A percentile compares a stretch with the other conserved stretches of the same genome.
Evolutionary conservation across 2,329 filamentous ascomycete species (phyloP).

Genomic region (Rhytidhysteron rufulum): DNA sequence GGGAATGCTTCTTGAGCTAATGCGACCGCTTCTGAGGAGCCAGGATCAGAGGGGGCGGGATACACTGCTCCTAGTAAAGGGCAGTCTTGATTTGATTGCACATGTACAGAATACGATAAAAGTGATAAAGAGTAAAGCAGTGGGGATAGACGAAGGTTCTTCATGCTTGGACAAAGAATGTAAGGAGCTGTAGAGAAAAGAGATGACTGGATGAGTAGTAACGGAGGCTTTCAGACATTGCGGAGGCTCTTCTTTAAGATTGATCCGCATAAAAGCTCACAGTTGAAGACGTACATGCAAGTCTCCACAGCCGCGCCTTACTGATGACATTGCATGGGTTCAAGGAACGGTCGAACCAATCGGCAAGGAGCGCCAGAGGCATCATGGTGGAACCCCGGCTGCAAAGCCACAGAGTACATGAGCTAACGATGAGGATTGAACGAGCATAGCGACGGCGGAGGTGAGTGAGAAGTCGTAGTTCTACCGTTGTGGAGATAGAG

Average conservation of each 20-base stretch:
- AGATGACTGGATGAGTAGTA: too few species aligned
- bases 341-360: neutral
- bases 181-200: neutral
- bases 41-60: conserved; percentile 3
- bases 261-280: too few species aligned
- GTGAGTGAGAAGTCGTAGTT: too few species aligned
- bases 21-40: conserved; percentile 4
- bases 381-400: too few species aligned
- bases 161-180: neutral
- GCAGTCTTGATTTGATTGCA: conserved; percentile 3
- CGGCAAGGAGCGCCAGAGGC: neutral
- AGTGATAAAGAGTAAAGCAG: neutral
- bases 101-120: neutral
- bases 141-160: neutral
- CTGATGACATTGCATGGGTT: neutral
- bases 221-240: neutral
- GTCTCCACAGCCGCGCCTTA: neutral
- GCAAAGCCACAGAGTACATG: too few species aligned
- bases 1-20: conserved; percentile 2
- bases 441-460: too few species aligned
- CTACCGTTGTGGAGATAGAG: too few species aligned
- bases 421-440: too few species aligned
- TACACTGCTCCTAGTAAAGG: conserved; percentile 8
- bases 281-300: too few species aligned
- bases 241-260: neutral